A percentile compares a stretch with the other conserved stretches of the same genome.
Evolutionary conservation across 208 protist genomes (phyloP).

Genomic region (Ichthyophonus hoferi): DNA sequence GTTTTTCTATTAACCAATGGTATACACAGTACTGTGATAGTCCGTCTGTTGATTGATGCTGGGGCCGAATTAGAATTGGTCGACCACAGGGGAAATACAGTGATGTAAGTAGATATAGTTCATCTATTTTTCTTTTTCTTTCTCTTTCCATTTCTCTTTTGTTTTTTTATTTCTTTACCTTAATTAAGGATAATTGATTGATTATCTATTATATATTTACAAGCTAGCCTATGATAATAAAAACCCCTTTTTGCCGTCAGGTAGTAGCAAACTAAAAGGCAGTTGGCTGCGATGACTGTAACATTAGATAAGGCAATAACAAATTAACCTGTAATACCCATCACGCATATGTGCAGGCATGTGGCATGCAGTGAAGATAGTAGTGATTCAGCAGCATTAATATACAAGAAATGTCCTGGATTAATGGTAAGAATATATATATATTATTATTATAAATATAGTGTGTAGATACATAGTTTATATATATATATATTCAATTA

Average conservation of each 20-base stretch:
- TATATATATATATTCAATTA: too few relatives aligned
- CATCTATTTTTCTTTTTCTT: background rate
- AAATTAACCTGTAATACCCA: too few relatives aligned
- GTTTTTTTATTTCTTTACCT: too few relatives aligned
- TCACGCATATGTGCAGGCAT: background rate
- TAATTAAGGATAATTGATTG: too few relatives aligned
- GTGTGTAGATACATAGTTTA: background rate
- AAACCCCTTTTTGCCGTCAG: too few relatives aligned
- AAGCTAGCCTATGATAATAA: too few relatives aligned
- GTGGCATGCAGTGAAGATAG: background rate
- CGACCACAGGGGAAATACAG: background rate
- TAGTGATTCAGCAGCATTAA: background rate
- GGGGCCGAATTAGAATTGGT: background rate
- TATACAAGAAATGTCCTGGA: background rate
- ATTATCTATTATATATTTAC: too few relatives aligned
- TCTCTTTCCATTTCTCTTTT: background rate
- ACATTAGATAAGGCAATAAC: too few relatives aligned
- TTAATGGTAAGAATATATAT: background rate
- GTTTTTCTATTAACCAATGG: too few relatives aligned
- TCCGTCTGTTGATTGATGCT: background rate
- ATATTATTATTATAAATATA: background rate
- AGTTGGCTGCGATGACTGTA: too few relatives aligned
- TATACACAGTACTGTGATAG: background rate
- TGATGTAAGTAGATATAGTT: background rate
- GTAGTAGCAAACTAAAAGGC: too few relatives aligned